phyloP scores from a whole-genome alignment of 2,329 filamentous ascomycete species.

The Aspergillus oerlinghausenensis region DNA sequence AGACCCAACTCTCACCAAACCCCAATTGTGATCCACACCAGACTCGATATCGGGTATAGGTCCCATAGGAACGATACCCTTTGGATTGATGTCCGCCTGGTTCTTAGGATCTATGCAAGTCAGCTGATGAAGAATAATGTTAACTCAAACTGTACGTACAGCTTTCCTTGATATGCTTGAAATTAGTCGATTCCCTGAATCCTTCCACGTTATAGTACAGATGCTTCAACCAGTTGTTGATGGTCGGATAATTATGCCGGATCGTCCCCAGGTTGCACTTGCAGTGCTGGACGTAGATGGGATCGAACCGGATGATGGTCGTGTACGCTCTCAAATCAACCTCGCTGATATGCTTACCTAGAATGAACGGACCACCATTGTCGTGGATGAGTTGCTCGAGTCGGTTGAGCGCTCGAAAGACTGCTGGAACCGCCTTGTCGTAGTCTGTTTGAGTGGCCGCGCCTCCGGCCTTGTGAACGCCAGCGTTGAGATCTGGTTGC shows the following conservation, averaged over 20 bases:
- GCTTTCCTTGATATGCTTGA: constrained; percentile 65
- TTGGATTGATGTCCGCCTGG: constrained; percentile 56
- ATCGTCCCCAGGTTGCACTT: constrained; percentile 62
- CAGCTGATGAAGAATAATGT: background rate
- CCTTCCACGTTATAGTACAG: constrained; percentile 55
- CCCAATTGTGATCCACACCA: constrained; percentile 48
- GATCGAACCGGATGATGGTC: constrained; percentile 57
- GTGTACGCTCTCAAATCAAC: constrained; percentile 56
- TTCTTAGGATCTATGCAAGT: constrained; percentile 50
- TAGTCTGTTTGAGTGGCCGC: constrained; percentile 53
- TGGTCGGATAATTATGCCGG: constrained; percentile 55
- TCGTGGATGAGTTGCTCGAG: constrained; percentile 48
- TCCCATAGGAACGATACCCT: constrained; percentile 58
- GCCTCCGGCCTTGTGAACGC: constrained; percentile 61
- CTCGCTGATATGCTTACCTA: constrained; percentile 55
- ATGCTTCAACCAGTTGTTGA: constrained; percentile 58
- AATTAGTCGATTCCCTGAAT: constrained; percentile 58
- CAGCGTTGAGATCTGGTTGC: constrained; percentile 52
- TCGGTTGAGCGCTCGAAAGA: constrained; percentile 58
- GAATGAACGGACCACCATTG: constrained; percentile 52
- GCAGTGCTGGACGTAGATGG: constrained; percentile 62
- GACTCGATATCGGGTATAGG: constrained; percentile 57
- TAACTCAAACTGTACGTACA: constrained; percentile 24
- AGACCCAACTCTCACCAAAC: constrained; percentile 43
- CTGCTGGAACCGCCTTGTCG: constrained; percentile 48